A percentile compares a stretch with the other conserved stretches of the same genome.
Conservation (phyloP, 768 basidiomycete genomes). For the Naganishia antarctica region DNA sequence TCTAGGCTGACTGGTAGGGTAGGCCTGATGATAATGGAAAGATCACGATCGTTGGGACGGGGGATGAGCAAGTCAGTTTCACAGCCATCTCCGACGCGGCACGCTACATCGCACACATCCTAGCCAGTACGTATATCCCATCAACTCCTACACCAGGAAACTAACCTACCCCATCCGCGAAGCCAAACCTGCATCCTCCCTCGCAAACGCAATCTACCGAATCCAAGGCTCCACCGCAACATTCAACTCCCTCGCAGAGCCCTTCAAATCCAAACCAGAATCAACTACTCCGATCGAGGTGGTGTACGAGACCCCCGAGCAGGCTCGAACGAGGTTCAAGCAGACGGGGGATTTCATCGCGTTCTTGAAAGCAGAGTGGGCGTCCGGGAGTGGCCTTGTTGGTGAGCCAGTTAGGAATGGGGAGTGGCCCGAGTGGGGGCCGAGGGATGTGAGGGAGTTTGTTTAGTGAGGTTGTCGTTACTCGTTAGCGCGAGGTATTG, state of each 20-base stretch:
- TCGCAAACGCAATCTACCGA: constrained; percentile 4
- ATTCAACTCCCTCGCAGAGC: constrained; percentile 9
- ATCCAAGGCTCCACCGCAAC: constrained; percentile 18
- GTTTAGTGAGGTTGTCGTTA: too few species aligned
- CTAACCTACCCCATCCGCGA: not conserved
- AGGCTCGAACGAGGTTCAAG: constrained; percentile 9
- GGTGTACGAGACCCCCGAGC: constrained; percentile 10
- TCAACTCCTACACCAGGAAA: not conserved
- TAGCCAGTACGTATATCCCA: constrained; percentile 16
- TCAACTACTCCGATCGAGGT: not conserved
- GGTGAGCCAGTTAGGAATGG: not conserved
- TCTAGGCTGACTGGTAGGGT: too few species aligned
- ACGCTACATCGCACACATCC: constrained; percentile 11
- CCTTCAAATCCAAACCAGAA: not conserved
- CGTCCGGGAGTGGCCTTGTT: constrained; percentile 1
- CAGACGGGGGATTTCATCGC: constrained; percentile 23
- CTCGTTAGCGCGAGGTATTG: too few species aligned
- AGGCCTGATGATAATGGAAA: constrained; percentile 22
- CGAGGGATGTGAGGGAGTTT: constrained; percentile 9
- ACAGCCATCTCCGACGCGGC: constrained; percentile 18
- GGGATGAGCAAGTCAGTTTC: constrained; percentile 17
- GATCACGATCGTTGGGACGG: constrained; percentile 18
- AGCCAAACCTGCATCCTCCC: constrained; percentile 6
- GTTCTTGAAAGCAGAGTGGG: constrained; percentile 24
- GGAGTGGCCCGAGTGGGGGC: not conserved